Evolutionary conservation across 495 filamentous ascomycete species (phyloP), one percentile per base, ranked within the genome.

Genomic region (Lasiosphaeriaceae sp.): DNA sequence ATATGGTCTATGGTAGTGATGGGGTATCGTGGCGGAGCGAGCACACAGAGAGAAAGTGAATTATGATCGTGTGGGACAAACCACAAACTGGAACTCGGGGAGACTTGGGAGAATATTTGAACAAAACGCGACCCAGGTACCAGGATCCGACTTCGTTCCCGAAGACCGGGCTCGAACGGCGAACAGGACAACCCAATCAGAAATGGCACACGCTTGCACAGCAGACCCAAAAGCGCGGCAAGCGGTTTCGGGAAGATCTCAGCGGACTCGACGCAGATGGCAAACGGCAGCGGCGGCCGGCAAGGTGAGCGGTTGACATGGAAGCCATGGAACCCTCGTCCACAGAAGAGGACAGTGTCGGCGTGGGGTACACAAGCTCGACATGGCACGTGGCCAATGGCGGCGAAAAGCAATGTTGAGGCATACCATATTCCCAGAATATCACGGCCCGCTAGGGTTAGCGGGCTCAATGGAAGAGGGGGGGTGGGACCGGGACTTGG

Each of bases 401-500:
- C 12, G 39, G 39, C 39, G n/a, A 43, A 43, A 14, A 43, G 9
- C 41, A 17, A 22, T 51, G 39, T n/a, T 14, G n/a, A 22, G 19
- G n/a, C 45, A 12, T 47, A 16, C 50, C 54, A 52, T 31, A 16
- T 50, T 53, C 58, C 61, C 50, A 60, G 50, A 50, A 19, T 21
- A 50, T 52, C 17, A 20, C 39, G 16, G 54, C 35, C 41, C 14
- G 56, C 64, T 48, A 29, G 53, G 59, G 56, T 59, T 59, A 17
- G 58, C 47, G 45, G 58, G 48, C 47, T 23, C 31, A 50, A 39
- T 22, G 53, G 43, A 46, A 58, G 66, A 64, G 66, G 63, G 61
- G 62, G 60, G 43, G 39, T 17, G 39, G 49, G 12, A 23, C 60
- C 69, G 69, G 69, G 69, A 71, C 65, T 67, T 70, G 55, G 57